Conservation (phyloP, 805 yeast genomes). For the Cyberlindnera euphorbiiphila region DNA sequence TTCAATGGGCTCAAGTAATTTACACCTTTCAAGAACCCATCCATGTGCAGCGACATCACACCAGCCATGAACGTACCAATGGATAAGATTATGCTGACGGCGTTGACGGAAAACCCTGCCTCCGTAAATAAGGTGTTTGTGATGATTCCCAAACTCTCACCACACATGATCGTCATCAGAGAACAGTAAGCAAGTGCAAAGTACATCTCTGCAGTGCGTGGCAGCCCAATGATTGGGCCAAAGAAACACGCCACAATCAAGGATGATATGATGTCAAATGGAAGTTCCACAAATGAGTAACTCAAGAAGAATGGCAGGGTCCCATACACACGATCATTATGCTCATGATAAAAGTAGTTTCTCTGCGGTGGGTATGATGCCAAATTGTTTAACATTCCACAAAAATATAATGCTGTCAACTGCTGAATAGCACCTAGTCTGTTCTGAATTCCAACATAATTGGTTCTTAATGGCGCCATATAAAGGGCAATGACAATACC, state of each 20-base stretch:
- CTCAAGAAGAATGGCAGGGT: conserved; percentile 59
- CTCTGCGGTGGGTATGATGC: conserved; percentile 74
- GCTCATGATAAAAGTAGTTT: conserved; percentile 75
- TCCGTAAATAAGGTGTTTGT: conserved; percentile 71
- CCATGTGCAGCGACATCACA: conserved; percentile 74
- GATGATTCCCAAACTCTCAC: conserved; percentile 81
- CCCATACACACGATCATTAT: conserved; percentile 69
- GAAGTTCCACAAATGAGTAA: conserved; percentile 59
- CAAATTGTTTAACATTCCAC: conserved; percentile 78
- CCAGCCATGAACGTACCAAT: conserved; percentile 85
- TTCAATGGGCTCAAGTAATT: conserved; percentile 78
- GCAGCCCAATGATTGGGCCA: conserved; percentile 71
- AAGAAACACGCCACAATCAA: conserved; percentile 56
- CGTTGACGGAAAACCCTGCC: conserved; percentile 76
- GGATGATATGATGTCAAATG: conserved; percentile 60
- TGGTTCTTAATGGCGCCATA: conserved; percentile 53
- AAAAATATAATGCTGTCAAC: conserved; percentile 65
- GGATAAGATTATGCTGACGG: conserved; percentile 61
- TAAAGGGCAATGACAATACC: conserved; percentile 68
- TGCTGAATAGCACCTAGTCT: conserved; percentile 78
- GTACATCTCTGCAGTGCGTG: conserved; percentile 61
- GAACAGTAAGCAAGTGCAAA: conserved; percentile 58
- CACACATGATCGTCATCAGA: conserved; percentile 59
- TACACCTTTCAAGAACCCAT: conserved; percentile 59
- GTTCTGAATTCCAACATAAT: conserved; percentile 51